Evolutionary conservation across 148 eudicot species (phyloP).

Genomic region (Rhododendron henanense): DNA sequence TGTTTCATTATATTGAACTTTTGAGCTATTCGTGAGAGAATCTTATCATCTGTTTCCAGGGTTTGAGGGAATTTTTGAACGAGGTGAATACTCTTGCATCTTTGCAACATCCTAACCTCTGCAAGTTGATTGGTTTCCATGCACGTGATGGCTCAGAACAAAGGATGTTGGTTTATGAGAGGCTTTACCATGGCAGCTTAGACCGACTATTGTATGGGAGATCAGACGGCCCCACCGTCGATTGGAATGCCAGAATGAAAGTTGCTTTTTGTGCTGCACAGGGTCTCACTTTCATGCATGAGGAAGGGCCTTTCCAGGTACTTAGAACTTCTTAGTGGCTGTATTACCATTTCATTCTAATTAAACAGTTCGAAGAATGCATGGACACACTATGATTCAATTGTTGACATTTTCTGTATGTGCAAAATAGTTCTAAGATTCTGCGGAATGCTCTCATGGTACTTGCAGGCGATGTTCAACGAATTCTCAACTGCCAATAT

Average conservation of each 20-base stretch:
- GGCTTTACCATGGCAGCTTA: slow-evolving; percentile 91
- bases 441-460: not conserved
- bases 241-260: slow-evolving; percentile 84
- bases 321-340: not conserved
- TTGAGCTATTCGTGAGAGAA: not conserved
- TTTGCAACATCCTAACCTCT: slow-evolving; percentile 80
- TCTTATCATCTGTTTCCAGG: slow-evolving; percentile 30
- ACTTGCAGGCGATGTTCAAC: slow-evolving; percentile 82
- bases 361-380: not conserved
- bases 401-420: not conserved
- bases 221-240: slow-evolving; percentile 71
- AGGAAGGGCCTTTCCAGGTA: slow-evolving; percentile 98
- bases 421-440: not conserved
- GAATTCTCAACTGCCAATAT: slow-evolving; percentile 90
- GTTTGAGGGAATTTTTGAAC: slow-evolving; percentile 69
- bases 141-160: slow-evolving; percentile 76
- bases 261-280: slow-evolving; percentile 85
- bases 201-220: slow-evolving; percentile 74
- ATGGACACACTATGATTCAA: not conserved
- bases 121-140: slow-evolving; percentile 90
- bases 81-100: slow-evolving; percentile 85
- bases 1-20: not conserved
- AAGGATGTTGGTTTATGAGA: slow-evolving; percentile 86
- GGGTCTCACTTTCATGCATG: slow-evolving; percentile 89
- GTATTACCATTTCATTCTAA: too few relatives aligned